Evolutionary conservation across 805 yeast genomes (phyloP).

Genomic region (Torulaspora gathmanii): DNA sequence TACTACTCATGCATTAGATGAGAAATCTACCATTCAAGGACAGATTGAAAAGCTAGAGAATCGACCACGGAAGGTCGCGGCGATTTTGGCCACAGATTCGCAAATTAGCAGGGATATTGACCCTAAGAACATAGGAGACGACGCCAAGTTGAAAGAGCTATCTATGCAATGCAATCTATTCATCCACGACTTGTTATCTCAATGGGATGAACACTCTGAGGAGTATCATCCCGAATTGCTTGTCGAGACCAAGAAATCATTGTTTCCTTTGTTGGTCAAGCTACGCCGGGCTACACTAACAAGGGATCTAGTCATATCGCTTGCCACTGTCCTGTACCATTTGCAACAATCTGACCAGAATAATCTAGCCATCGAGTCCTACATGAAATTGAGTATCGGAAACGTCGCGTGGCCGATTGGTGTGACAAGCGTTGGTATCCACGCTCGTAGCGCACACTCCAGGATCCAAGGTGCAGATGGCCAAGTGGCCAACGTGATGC

Average conservation of each 20-base stretch:
- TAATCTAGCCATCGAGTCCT: slow-evolving; percentile 47
- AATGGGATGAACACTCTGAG: slow-evolving; percentile 36
- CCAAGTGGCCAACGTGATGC: slow-evolving; percentile 63
- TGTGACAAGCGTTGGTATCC: slow-evolving; percentile 72
- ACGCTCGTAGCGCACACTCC: slow-evolving; percentile 60
- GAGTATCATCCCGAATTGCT: slow-evolving; percentile 32
- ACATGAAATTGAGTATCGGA: slow-evolving; percentile 74
- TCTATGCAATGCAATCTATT: slow-evolving; percentile 43
- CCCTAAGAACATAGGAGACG: slow-evolving; percentile 42
- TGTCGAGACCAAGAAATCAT: slow-evolving; percentile 44
- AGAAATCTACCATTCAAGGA: not conserved
- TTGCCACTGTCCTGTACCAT: slow-evolving; percentile 56
- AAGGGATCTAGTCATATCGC: slow-evolving; percentile 44
- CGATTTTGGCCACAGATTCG: slow-evolving; percentile 11
- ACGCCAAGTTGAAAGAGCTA: slow-evolving; percentile 41
- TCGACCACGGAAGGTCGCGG: slow-evolving; percentile 14
- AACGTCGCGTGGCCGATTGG: slow-evolving; percentile 94
- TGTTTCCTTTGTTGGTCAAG: slow-evolving; percentile 50
- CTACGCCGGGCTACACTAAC: slow-evolving; percentile 44
- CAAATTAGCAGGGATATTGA: slow-evolving; percentile 22
- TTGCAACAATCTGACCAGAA: slow-evolving; percentile 45
- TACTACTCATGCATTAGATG: not conserved
- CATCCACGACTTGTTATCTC: slow-evolving; percentile 34
- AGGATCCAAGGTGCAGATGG: slow-evolving; percentile 45
- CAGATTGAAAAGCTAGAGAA: slow-evolving; percentile 10